Percentiles rank a stretch among this genome's conserved stretches.
Conservation (phyloP, 768 basidiomycete species). For the Mycena filopes region DNA sequence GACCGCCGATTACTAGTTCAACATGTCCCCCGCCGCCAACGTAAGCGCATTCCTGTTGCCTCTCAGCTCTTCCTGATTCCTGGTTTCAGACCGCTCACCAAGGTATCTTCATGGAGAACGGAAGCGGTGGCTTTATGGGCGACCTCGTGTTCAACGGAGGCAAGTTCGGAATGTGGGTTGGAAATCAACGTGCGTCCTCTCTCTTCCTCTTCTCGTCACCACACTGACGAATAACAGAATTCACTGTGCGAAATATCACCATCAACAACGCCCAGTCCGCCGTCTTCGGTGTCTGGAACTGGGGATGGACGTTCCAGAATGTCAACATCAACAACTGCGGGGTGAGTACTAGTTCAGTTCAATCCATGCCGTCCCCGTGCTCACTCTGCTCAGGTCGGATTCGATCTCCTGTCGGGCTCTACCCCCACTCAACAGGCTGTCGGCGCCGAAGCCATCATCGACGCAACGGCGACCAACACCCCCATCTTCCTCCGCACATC, state of each 20-base stretch:
- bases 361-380: not conserved
- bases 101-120: constrained; percentile 51
- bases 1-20: not conserved
- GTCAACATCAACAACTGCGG: constrained; percentile 52
- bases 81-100: constrained; percentile 67
- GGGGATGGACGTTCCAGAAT: constrained; percentile 60
- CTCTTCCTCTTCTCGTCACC: too few relatives aligned
- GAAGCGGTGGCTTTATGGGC: constrained; percentile 32
- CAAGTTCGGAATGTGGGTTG: constrained; percentile 3
- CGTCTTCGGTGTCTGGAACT: constrained; percentile 57
- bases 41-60: too few relatives aligned
- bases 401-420: constrained; percentile 68
- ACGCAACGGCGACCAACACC: constrained; percentile 66
- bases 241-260: constrained; percentile 68
- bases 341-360: constrained; percentile 11
- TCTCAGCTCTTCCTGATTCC: too few relatives aligned
- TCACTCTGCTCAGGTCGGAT: constrained; percentile 54
- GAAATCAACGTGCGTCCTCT: not conserved
- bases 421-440: constrained; percentile 42
- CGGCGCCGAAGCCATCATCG: constrained; percentile 71
- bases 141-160: constrained; percentile 32
- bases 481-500: constrained; percentile 70
- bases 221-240: constrained; percentile 34
- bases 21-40: constrained; percentile 71
- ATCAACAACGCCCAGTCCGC: constrained; percentile 64